These are phyloP conservation scores for Mycena capillaripes DNA, from an alignment of 768 basidiomycete species.

Conservation along the genomic window DNA sequence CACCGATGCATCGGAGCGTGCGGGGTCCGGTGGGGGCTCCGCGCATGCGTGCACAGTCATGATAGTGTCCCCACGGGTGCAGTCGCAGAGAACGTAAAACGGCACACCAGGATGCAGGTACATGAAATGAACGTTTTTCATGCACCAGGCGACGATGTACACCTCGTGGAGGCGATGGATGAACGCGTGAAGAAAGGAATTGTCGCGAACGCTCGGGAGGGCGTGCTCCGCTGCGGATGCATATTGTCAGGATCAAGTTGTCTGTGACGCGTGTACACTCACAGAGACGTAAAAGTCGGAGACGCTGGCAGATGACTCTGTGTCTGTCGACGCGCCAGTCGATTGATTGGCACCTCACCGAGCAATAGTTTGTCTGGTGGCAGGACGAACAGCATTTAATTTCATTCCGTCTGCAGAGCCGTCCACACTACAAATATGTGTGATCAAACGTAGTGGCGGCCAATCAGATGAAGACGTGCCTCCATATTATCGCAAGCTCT, in stretches of 20 bases:
- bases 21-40: too few species aligned
- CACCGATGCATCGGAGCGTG: too few species aligned
- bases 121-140: too few species aligned
- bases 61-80: too few species aligned
- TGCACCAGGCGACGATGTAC: too few species aligned
- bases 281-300: constrained; percentile 12
- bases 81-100: too few species aligned
- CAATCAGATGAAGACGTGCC: background rate
- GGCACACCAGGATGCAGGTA: too few species aligned
- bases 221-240: too few species aligned
- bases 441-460: constrained; percentile 7
- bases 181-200: too few species aligned
- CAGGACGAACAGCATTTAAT: constrained; percentile 23
- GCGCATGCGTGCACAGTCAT: too few species aligned
- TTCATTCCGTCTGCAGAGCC: constrained; percentile 11
- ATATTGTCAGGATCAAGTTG: constrained; percentile 13
- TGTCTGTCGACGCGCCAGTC: constrained; percentile 16
- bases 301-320: constrained; percentile 13
- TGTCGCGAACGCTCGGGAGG: too few species aligned
- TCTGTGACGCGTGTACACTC: background rate
- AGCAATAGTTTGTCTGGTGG: constrained; percentile 21
- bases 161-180: too few species aligned
- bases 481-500: constrained; percentile 19
- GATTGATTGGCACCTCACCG: constrained; percentile 13
- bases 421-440: constrained; percentile 16